Percentiles rank a stretch among this genome's conserved stretches.
phyloP scores from a whole-genome alignment of 441 rosid genomes.

The Erysimum cheiri region DNA sequence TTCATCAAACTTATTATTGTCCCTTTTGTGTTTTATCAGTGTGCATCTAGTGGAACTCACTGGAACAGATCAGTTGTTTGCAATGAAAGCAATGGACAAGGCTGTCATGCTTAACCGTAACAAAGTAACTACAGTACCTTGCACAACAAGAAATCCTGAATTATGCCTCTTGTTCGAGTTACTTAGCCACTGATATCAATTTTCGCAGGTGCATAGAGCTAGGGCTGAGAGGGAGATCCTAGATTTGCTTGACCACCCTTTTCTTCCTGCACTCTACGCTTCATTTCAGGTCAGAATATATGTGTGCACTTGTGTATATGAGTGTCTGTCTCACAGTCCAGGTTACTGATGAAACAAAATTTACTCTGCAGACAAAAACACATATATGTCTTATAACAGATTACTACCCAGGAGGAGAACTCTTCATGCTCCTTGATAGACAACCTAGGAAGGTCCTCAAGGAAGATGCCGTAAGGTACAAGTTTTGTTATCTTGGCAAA shows the following conservation, averaged over 20 bases:
- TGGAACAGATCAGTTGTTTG: slow-evolving; percentile 75
- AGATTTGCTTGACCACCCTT: slow-evolving; percentile 94
- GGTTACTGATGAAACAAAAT: no score
- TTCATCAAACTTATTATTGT: not conserved
- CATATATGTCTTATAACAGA: slow-evolving; percentile 96
- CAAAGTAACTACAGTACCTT: slow-evolving; percentile 59
- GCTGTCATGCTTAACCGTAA: slow-evolving; percentile 87
- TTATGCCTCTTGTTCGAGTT: not conserved
- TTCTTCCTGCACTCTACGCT: slow-evolving; percentile 96
- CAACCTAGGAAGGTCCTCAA: slow-evolving; percentile 85
- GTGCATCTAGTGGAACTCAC: slow-evolving; percentile 91
- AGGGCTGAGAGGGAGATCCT: slow-evolving; percentile 97
- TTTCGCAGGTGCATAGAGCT: slow-evolving; percentile 89
- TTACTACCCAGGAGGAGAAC: slow-evolving; percentile 96
- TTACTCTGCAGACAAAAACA: slow-evolving; percentile 75
- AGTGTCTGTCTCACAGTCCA: no score
- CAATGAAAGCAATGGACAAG: slow-evolving; percentile 99
- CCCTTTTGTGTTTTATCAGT: slow-evolving; percentile 46
- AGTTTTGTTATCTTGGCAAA: not conserved
- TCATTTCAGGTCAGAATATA: slow-evolving; percentile 82
- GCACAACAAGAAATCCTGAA: not conserved
- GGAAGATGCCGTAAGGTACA: slow-evolving; percentile 93
- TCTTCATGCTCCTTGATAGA: slow-evolving; percentile 86
- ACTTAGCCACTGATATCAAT: not conserved
- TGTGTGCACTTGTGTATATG: not conserved